Conservation (phyloP, 2,329 filamentous ascomycete genomes). For the Knufia fluminis region DNA sequence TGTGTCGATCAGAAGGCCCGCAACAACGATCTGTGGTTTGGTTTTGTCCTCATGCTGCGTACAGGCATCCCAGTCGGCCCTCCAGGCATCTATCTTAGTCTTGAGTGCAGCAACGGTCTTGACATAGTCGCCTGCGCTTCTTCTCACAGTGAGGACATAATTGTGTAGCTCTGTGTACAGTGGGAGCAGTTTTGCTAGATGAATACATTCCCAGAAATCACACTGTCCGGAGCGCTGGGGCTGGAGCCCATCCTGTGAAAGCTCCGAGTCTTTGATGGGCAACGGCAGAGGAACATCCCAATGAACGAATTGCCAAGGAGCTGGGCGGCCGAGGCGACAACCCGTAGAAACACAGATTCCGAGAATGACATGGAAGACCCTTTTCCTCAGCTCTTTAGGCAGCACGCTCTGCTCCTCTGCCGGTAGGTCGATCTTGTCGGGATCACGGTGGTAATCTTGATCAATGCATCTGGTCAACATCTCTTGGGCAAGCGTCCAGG, state of each 20-base stretch:
- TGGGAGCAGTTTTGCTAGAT: conserved; percentile 55
- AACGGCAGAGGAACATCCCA: conserved; percentile 72
- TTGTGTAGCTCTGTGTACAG: conserved; percentile 66
- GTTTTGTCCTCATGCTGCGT: conserved; percentile 24
- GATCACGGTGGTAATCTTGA: conserved; percentile 64
- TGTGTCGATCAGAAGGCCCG: conserved; percentile 41
- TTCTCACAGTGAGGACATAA: conserved; percentile 62
- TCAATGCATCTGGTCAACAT: conserved; percentile 64
- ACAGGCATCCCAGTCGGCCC: conserved; percentile 53
- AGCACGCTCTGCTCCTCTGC: conserved; percentile 41
- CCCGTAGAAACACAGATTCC: conserved; percentile 58
- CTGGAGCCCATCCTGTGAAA: conserved; percentile 57
- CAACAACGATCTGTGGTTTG: conserved; percentile 33
- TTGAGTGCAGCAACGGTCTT: conserved; percentile 57
- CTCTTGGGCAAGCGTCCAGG: conserved; percentile 57
- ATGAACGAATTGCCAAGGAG: conserved; percentile 59
- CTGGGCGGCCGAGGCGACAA: conserved; percentile 67
- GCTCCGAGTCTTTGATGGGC: conserved; percentile 59
- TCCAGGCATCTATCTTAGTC: conserved; percentile 53
- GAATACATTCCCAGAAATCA: conserved; percentile 57
- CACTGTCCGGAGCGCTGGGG: conserved; percentile 50
- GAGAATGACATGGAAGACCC: conserved; percentile 66
- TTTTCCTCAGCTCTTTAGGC: conserved; percentile 66
- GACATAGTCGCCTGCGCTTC: conserved; percentile 55
- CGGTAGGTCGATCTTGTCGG: conserved; percentile 46